Evolutionary conservation across 2,329 filamentous ascomycete species (phyloP), one percentile per base, ranked within the genome.

Genomic region (Calonectria henricotiae): DNA sequence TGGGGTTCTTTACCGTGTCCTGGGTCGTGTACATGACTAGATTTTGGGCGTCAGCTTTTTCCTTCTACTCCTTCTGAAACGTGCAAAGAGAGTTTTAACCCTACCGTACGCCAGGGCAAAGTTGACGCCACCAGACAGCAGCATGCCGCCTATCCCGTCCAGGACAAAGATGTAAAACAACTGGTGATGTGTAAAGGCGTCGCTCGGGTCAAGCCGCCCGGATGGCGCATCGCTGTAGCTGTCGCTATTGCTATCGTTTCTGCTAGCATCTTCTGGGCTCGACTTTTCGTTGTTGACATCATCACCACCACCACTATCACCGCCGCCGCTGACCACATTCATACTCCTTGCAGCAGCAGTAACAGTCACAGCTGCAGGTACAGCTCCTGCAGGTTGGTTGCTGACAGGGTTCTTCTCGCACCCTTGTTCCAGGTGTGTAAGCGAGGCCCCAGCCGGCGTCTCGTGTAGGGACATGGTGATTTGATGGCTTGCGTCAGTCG

Each of bases 21-120:
- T 82, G 81, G 9, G 80, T 79, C 17, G 82, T 81, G 79, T 88
- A 88, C 84, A 87, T 86, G 69, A 80, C 86, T 88, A 64, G 54
- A 23, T 4, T 17, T 27, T 9, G 8, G 20, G 51, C 30, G 49
- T 68, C 20, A 68, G 66, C 20, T 41, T 27, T 35, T 11, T 30
- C 25, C 9, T 30, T n/a, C 9, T 30, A 7, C 27, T 30, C 7
- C 12, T n/a, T 32, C 20, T 23, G 5, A 12, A 23, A 23, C 25
- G 17, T 23, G 15, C 8, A 20, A 15, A 30, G 13, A 39, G 61
- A 47, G 39, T 37, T 32, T 23, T 9, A n/a, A 58, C 66, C 66
- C 7, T 46, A 86, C 85, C 84, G 70, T 86, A 88, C 20, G 84
- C 86, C 67, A 87, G 82, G 66, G 82, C 83, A 75, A 87, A 86